These are phyloP conservation scores for Monilinia polystroma DNA, from an alignment of 2,329 filamentous ascomycete genomes.

Conservation along the genomic window DNA sequence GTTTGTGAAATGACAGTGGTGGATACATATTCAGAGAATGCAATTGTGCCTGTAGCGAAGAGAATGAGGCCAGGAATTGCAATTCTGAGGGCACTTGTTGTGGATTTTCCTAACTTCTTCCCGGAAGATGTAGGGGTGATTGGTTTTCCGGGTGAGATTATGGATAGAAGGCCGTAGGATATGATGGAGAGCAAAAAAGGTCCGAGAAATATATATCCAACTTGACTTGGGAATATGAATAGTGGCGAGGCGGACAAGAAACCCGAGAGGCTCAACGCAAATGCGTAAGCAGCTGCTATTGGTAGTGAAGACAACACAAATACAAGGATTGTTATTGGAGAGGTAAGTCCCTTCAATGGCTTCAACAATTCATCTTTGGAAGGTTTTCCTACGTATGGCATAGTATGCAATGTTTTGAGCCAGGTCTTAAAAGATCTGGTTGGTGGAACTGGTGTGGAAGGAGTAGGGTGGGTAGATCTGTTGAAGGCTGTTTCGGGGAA, in stretches of 20 bases:
- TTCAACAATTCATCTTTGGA: constrained; percentile 34
- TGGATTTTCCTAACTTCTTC: neutral
- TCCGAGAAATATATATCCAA: constrained; percentile 47
- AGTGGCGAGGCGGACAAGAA: constrained; percentile 49
- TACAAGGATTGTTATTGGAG: constrained; percentile 52
- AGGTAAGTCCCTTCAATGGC: constrained; percentile 45
- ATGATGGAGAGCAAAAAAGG: constrained; percentile 30
- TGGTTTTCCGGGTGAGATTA: constrained; percentile 22
- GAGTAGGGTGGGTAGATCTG: constrained; percentile 38
- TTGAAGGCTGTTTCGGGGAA: constrained; percentile 55
- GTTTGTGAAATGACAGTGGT: neutral
- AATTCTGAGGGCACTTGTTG: neutral
- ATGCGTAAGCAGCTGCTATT: constrained; percentile 48
- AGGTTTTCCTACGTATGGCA: constrained; percentile 24
- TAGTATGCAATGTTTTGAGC: constrained; percentile 21
- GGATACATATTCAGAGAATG: constrained; percentile 17
- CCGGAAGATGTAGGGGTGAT: constrained; percentile 11
- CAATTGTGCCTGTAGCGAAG: neutral
- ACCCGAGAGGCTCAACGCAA: constrained; percentile 48
- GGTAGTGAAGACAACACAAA: constrained; percentile 49
- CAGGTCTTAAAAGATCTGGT: constrained; percentile 19
- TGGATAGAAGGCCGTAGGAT: constrained; percentile 24
- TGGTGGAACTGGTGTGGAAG: constrained; percentile 16
- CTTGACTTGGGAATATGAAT: constrained; percentile 42
- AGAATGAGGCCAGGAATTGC: constrained; percentile 5